Conservation (phyloP, 139 green algal genomes). For the Closterium sp. region DNA sequence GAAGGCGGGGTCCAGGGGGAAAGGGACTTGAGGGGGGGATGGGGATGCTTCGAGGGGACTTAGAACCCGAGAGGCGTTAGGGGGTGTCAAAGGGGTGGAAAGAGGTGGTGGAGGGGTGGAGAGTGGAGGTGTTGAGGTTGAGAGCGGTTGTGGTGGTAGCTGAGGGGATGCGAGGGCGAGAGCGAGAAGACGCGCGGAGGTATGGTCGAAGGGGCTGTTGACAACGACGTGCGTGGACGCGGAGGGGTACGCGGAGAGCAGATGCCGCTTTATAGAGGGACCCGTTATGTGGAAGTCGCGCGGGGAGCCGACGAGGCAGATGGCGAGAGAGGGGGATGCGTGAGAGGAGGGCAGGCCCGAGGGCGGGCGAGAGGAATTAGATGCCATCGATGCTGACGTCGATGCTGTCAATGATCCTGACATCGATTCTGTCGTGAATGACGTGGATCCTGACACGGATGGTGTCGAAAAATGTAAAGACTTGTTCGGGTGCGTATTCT, state of each 20-base stretch:
- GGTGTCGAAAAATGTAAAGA: too few species aligned
- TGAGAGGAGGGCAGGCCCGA: neutral
- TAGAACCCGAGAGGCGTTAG: neutral
- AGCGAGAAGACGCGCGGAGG: neutral
- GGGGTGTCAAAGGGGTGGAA: neutral
- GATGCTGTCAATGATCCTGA: neutral
- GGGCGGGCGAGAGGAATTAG: too few species aligned
- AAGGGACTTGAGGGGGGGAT: neutral
- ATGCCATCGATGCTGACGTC: too few species aligned
- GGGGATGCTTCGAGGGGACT: neutral
- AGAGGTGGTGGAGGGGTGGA: neutral
- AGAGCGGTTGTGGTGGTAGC: neutral
- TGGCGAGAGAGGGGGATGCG: neutral
- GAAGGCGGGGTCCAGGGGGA: neutral
- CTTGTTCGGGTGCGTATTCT: neutral
- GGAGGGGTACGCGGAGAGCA: conserved; percentile 1
- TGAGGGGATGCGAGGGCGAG: neutral
- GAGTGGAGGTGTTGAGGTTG: neutral
- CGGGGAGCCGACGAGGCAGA: conserved; percentile 31
- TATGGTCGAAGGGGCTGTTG: conserved; percentile 15
- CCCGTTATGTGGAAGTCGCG: conserved; percentile 47
- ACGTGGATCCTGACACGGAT: too few species aligned
- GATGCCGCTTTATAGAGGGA: conserved; percentile 26
- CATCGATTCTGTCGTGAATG: neutral
- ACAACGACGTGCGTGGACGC: conserved; percentile 34